Conservation (phyloP, 257 asterid genomes). For the Gynochthodes officinalis region DNA sequence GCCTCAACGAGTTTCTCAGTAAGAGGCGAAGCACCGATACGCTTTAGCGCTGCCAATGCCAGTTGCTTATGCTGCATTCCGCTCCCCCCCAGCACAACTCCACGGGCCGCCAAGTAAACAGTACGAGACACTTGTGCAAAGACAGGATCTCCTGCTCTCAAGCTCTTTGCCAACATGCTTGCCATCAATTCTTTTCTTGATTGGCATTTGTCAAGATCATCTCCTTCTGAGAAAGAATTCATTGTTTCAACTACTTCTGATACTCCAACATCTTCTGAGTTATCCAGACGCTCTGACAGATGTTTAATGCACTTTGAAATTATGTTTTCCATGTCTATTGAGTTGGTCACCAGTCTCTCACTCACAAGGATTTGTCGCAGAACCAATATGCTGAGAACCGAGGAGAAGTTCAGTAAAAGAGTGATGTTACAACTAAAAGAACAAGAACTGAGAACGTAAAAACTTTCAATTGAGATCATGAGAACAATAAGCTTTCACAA, state of each 20-base stretch:
- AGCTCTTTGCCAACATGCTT: conserved; percentile 66
- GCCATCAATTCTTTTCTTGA: conserved; percentile 56
- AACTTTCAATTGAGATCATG: no score
- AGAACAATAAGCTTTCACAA: no score
- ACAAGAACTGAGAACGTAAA: no score
- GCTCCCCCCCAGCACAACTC: conserved; percentile 62
- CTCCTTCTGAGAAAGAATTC: conserved; percentile 19
- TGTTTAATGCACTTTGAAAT: conserved; percentile 37
- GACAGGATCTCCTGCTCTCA: conserved; percentile 66
- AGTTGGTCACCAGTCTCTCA: conserved; percentile 45
- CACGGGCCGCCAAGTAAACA: conserved; percentile 56
- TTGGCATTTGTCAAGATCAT: conserved; percentile 25
- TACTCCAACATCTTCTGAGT: conserved; percentile 54
- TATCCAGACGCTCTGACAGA: conserved; percentile 52
- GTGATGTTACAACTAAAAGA: not conserved
- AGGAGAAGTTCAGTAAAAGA: not conserved
- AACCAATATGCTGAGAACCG: conserved; percentile 48
- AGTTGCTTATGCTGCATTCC: conserved; percentile 48
- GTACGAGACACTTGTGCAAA: conserved; percentile 53
- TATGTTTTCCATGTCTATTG: conserved; percentile 52
- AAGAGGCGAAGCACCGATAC: conserved; percentile 55
- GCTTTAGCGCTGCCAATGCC: conserved; percentile 53
- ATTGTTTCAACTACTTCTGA: conserved; percentile 47
- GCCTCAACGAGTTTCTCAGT: conserved; percentile 45
- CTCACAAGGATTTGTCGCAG: conserved; percentile 61